phyloP scores from a whole-genome alignment of 2,329 filamentous ascomycete species.

The Alternaria brassicicola region DNA sequence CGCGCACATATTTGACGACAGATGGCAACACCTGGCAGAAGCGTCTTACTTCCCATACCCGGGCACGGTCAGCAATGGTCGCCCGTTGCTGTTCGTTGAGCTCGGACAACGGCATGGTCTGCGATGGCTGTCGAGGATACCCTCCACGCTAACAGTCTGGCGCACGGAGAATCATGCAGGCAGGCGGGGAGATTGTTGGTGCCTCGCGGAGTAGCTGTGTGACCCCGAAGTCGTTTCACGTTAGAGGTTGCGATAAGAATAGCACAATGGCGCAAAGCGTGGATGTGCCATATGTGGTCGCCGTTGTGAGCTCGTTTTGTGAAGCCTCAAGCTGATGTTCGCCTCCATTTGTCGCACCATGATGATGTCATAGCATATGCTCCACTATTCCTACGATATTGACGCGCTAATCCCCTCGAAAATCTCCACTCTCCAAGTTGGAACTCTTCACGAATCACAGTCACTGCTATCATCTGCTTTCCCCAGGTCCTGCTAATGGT shows the following conservation, averaged over 20 bases:
- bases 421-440: not conserved
- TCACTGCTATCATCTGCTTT: not conserved
- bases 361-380: not conserved
- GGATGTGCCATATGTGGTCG: not conserved
- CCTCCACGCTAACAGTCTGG: not conserved
- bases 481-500: not conserved
- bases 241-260: not conserved
- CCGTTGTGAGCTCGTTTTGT: not conserved
- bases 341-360: not conserved
- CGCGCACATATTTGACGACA: slow-evolving; percentile 7
- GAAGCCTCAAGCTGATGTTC: not conserved
- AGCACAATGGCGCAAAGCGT: not conserved
- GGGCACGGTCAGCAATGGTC: slow-evolving; percentile 8
- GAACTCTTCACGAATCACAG: not conserved
- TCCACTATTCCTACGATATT: not conserved
- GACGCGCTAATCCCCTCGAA: not conserved
- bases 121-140: not conserved
- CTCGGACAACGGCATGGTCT: slow-evolving; percentile 7
- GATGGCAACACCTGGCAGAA: slow-evolving; percentile 13
- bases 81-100: slow-evolving; percentile 11
- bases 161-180: not conserved
- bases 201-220: not conserved
- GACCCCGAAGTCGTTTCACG: not conserved
- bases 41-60: slow-evolving; percentile 13
- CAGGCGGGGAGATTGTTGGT: not conserved